Conservation (phyloP, 257 asterid species). For the Phtheirospermum japonicum region DNA sequence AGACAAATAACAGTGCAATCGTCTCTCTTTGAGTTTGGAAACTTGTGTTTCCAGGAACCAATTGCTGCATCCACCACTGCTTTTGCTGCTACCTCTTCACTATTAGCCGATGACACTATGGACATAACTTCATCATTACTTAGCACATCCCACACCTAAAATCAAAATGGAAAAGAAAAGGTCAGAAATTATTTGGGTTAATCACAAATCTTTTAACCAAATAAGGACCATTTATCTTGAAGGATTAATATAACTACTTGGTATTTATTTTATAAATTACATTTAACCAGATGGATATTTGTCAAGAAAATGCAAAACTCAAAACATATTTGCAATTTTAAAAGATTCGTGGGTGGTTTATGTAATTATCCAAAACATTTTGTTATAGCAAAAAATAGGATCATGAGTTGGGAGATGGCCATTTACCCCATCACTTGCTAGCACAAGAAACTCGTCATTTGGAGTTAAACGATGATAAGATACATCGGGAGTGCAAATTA, state of each 20-base stretch:
- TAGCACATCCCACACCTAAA: constrained; percentile 86
- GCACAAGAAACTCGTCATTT: constrained; percentile 64
- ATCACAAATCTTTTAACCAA: too few relatives aligned
- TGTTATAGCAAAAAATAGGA: background rate
- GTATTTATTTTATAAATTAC: too few relatives aligned
- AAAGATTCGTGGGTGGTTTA: too few relatives aligned
- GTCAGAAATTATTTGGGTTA: too few relatives aligned
- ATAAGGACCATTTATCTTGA: too few relatives aligned
- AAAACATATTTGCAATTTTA: background rate
- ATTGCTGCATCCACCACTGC: constrained; percentile 66
- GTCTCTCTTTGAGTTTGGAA: constrained; percentile 64
- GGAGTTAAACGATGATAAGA: constrained; percentile 48
- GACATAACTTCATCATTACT: constrained; percentile 55
- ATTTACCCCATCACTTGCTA: constrained; percentile 83
- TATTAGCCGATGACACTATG: constrained; percentile 42
- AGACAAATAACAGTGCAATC: constrained; percentile 69
- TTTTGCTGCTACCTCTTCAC: constrained; percentile 58
- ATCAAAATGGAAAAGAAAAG: too few relatives aligned
- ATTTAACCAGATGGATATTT: too few relatives aligned
- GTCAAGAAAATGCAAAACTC: too few relatives aligned
- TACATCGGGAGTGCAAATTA: constrained; percentile 67
- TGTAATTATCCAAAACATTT: background rate
- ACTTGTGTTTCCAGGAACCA: constrained; percentile 60
- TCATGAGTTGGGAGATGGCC: too few relatives aligned
- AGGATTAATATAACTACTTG: too few relatives aligned